phyloP scores from a whole-genome alignment of 2,329 filamentous ascomycete species.

The Grosmannia huntii region DNA sequence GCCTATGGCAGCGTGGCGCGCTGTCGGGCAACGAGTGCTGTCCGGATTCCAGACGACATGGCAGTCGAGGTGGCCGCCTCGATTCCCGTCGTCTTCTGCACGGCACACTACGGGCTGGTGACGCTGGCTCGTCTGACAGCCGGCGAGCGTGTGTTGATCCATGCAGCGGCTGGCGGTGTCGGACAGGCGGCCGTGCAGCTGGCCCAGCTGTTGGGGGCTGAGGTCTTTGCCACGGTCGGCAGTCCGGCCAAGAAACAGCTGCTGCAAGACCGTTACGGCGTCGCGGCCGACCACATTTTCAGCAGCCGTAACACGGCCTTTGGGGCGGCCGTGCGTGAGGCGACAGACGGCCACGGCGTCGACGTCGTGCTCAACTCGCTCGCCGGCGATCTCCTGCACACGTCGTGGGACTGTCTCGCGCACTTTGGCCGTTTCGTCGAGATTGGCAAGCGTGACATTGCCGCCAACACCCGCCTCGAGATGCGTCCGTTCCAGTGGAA shows the following conservation, averaged over 20 bases:
- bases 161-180: conserved; percentile 24
- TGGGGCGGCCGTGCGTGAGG: conserved; percentile 15
- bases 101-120: too few relatives aligned
- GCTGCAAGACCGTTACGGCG: conserved; percentile 22
- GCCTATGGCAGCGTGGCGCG: too few relatives aligned
- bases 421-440: conserved; percentile 17
- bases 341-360: conserved; percentile 20
- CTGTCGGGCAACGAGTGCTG: too few relatives aligned
- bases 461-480: background rate
- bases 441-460: conserved; percentile 3
- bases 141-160: conserved; percentile 21
- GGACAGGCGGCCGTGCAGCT: conserved; percentile 27
- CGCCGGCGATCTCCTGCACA: conserved; percentile 26
- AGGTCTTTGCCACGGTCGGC: conserved; percentile 30
- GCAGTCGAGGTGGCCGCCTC: too few relatives aligned
- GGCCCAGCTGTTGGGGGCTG: conserved; percentile 24
- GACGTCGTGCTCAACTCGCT: conserved; percentile 30
- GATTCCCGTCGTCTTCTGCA: too few relatives aligned
- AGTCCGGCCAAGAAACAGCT: conserved; percentile 26
- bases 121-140: too few relatives aligned
- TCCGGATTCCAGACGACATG: too few relatives aligned
- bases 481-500: conserved; percentile 27
- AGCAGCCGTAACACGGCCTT: conserved; percentile 21
- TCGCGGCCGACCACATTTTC: conserved; percentile 25
- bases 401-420: conserved; percentile 30